Base-by-base conservation (phyloP, 139 green algal species). In the Chlamydomonas applanata region DNA sequence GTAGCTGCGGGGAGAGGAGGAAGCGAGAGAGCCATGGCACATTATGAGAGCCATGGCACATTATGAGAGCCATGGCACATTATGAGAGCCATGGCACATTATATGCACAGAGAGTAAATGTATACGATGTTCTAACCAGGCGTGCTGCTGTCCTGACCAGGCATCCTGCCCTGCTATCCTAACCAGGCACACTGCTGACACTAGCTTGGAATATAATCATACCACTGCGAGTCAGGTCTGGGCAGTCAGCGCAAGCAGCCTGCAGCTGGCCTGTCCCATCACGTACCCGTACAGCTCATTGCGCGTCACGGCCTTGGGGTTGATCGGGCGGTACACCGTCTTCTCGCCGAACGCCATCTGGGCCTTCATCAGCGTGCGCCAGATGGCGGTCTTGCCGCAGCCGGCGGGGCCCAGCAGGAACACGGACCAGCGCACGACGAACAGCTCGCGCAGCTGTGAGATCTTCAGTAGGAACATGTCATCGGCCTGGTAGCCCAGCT, bases 251-350 rank as follows among this genome's bases (percentile, higher is more conserved):
- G n/a, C n/a, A n/a, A n/a, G n/a, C n/a, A n/a, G n/a, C n/a, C n/a
- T n/a, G n/a, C 40, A 49, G 7, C 40, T 19, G 40, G 7, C 40
- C 40, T 49, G 40, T 49, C 11, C 40, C 40, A 49, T 7, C 40
- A 69, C 67, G 45, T 46, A 96, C n/a, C 94, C 94, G 64, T 98
- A 98, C 49, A 98, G 85, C 87, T 98, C 94, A 68, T 97, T 95
- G 29, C 94, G 90, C 4, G 92, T 97, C 7, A 98, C 93, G 17
- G 91, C 79, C 85, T 97, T 97, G 57, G 92, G 92, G 75, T 97
- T 97, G 82, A 95, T 88, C 5, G 92, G 89, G 79, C 89, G 91
- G 77, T 86, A 89, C 22, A 94, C 80, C 4, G 79, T 80, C 69
- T 84, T 80, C 73, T 80, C 73, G 33, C 67, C 67, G 2, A 60